phyloP scores from a whole-genome alignment of 768 basidiomycete genomes.

The Leccinum imitatum region DNA sequence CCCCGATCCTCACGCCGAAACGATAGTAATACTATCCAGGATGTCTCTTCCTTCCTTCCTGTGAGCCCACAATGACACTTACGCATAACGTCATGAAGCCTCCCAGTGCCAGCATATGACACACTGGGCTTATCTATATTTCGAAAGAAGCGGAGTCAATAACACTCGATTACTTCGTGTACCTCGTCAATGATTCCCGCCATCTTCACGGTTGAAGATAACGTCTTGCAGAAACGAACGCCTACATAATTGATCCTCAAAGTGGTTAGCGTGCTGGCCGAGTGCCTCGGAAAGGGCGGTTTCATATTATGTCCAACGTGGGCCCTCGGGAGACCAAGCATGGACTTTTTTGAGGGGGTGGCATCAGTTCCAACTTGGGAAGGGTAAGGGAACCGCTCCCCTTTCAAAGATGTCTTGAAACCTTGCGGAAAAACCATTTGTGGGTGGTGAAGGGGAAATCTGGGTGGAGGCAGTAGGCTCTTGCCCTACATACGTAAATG shows the following conservation, averaged over 20 bases:
- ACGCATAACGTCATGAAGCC: slow-evolving; percentile 2
- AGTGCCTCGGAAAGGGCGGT: slow-evolving; percentile 2
- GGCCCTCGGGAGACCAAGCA: neutral
- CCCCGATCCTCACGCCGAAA: slow-evolving; percentile 21
- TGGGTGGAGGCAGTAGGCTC: neutral
- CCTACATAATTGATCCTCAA: neutral
- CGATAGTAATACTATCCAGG: neutral
- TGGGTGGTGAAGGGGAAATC: neutral
- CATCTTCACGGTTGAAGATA: neutral
- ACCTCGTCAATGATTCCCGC: slow-evolving; percentile 2
- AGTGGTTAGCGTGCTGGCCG: neutral
- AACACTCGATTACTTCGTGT: slow-evolving; percentile 6
- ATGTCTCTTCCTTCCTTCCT: neutral
- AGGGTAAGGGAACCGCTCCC: neutral
- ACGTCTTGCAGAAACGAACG: neutral
- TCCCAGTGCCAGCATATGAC: slow-evolving; percentile 2
- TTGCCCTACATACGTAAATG: too few relatives aligned
- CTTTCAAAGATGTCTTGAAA: neutral
- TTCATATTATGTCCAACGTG: neutral
- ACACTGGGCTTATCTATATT: slow-evolving; percentile 4
- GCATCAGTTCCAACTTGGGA: neutral
- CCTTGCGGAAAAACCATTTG: neutral
- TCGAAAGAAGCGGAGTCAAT: slow-evolving; percentile 5
- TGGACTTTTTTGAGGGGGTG: neutral
- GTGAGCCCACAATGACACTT: slow-evolving; percentile 4